Conservation (phyloP, 1,139 yeast genomes). For the Schwanniomyces etchellsii region DNA sequence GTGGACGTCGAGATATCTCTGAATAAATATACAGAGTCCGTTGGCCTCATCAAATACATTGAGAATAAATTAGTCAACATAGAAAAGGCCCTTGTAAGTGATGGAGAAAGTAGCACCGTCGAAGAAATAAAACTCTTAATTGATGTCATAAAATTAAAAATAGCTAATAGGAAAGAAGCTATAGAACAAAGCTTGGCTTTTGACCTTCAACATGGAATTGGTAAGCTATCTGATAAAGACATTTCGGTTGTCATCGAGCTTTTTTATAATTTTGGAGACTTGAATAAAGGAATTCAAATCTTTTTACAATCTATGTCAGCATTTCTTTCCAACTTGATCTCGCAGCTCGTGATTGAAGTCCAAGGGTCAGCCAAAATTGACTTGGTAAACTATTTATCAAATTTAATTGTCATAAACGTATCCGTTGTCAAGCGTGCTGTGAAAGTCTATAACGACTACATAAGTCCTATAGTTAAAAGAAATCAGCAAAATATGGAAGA, state of each 20-base stretch:
- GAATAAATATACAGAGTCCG: constrained; percentile 51
- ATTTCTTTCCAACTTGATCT: constrained; percentile 27
- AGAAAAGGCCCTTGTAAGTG: constrained; percentile 13
- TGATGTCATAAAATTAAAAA: constrained; percentile 38
- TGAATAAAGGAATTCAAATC: constrained; percentile 33
- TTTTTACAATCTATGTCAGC: constrained; percentile 33
- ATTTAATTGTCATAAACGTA: constrained; percentile 36
- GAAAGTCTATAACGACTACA: constrained; percentile 25
- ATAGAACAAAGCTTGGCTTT: constrained; percentile 35
- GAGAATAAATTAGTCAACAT: constrained; percentile 26
- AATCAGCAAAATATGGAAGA: constrained; percentile 26
- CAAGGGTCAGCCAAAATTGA: constrained; percentile 45
- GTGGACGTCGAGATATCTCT: constrained; percentile 64
- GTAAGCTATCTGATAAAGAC: constrained; percentile 25
- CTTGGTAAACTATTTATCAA: constrained; percentile 39
- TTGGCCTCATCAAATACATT: constrained; percentile 42
- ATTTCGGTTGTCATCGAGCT: constrained; percentile 29
- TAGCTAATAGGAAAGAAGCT: constrained; percentile 29
- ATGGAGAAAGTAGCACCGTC: constrained; percentile 3
- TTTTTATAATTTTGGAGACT: constrained; percentile 32
- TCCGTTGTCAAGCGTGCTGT: constrained; percentile 35
- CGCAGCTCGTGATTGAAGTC: constrained; percentile 33
- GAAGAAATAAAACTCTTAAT: constrained; percentile 35
- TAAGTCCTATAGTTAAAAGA: constrained; percentile 28
- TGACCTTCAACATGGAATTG: constrained; percentile 32